phyloP scores from a whole-genome alignment of 495 filamentous ascomycete species.

The Lasiosphaeriaceae sp. region DNA sequence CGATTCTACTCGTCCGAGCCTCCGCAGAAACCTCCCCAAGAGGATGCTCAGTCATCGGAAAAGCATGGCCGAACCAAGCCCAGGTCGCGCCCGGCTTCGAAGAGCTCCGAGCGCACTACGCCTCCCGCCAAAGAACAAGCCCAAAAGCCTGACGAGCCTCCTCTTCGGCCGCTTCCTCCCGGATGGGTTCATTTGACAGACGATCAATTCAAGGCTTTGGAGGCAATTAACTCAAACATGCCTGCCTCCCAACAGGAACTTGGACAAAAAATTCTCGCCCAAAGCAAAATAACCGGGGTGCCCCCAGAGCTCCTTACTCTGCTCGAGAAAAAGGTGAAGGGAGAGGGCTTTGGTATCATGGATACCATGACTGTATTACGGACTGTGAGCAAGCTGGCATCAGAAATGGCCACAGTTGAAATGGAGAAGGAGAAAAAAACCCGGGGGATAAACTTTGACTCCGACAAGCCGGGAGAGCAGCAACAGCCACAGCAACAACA shows the following conservation, averaged over 20 bases:
- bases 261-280: neutral
- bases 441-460: conserved; percentile 11
- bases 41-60: neutral
- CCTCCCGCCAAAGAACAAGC: neutral
- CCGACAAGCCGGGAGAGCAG: conserved; percentile 18
- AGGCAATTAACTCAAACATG: conserved; percentile 10
- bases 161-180: neutral
- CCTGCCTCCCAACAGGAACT: neutral
- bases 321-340: conserved; percentile 53
- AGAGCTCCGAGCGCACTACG: neutral
- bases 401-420: conserved; percentile 10
- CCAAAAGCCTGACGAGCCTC: neutral
- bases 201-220: conserved; percentile 18
- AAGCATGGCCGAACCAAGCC: conserved; percentile 3
- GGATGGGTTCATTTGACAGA: conserved; percentile 26
- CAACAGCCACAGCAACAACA: conserved; percentile 19
- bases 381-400: conserved; percentile 16
- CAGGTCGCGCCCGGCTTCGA: neutral
- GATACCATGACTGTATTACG: conserved; percentile 48
- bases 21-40: conserved; percentile 7
- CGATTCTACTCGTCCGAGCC: conserved; percentile 25
- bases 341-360: conserved; percentile 56
- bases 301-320: conserved; percentile 29
- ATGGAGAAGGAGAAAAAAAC: conserved; percentile 1
- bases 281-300: conserved; percentile 18